Evolutionary conservation across 2,329 filamentous ascomycete genomes (phyloP), one percentile per base, ranked within the genome.

Genomic region (Gyromitra esculenta): DNA sequence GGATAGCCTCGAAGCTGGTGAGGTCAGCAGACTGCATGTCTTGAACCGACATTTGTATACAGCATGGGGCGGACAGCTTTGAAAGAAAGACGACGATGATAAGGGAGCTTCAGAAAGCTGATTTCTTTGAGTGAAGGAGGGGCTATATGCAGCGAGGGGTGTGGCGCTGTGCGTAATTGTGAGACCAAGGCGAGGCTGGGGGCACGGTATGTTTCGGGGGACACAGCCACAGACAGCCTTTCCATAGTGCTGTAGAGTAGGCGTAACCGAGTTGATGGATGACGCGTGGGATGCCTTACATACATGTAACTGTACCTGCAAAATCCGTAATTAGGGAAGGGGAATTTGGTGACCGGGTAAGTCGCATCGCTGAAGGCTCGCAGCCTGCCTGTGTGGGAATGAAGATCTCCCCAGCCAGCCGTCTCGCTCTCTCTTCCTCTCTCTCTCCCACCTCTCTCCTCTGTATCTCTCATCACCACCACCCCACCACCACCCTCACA

Each of bases 1-100:
- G 89, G 65, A 93, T 87, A 77, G 89, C 87, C 73, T 85, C 84
- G 82, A 89, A 92, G 75, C 89, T 82, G 65, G 84, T 82, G 77
- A 83, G 82, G 69, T 86, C 80, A 73, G 83, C 82, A 64, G 76
- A 70, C 35, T 76, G 72, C 8, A 25, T 67, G 72, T 64, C 59
- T 63, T 75, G 65, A 31, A 31, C 18, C 31, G 59, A 63, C 72
- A 75, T 75, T 25, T 57, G 59, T 70, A 25, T 31, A 9, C 56
- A 39, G 54, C 41, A 31, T 31, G 48, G 45, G 45, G 25, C 48
- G 37, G 59, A 1, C 25, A 31, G 25, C 37, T 43, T 15, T 11
- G 37, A 62, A 57, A 8, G 39, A 65, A 13, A 41, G n/a, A 6
- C 7, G 59, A 35, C 37, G 13, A 69, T 54, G 50, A n/a, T 39